Evolutionary conservation across 805 yeast genomes (phyloP), one percentile per base, ranked within the genome.

Genomic region (Metschnikowia baotianmanensis): DNA sequence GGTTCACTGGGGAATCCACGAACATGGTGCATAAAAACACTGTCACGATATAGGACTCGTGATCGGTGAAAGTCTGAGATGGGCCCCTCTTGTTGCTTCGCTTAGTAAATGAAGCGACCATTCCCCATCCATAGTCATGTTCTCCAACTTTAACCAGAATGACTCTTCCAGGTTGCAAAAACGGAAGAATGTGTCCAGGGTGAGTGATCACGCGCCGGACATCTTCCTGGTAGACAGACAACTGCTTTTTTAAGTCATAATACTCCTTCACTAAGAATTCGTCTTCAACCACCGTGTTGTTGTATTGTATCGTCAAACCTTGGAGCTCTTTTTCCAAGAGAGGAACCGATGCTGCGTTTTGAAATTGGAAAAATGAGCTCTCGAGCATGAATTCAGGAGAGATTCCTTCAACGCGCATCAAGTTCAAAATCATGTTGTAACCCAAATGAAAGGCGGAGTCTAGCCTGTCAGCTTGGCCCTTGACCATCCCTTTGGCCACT

Each of bases 401-500:
- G 40, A 93, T 87, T 45, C 99, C 99, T 66, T 93, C 99, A 12
- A 93, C 99, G 59, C 99, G 80, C 84, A 93, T 80, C 62, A 93
- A 73, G 62, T 93, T 93, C 63, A 93, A 76, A 56, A 90, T 87
- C 99, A 93, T 93, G 61, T 93, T 93, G 65, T 93, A 93, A 18
- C 98, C 97, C 47, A 93, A 70, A 61, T 93, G 99, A 76, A 93
- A 93, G 0, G 99, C 98, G 16, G 98, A 91, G 58, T 93, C 98
- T 43, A 93, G 75, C 52, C 99, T 75, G 66, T 93, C 99, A 23
- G 99, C 97, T 58, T 89, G 96, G 59, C 99, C 99, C 63, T 91
- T 91, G 17, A 93, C 99, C 99, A 93, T 93, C 1, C 98, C 97
- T 61, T 93, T 93, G 16, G 99, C 99, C 31, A 93, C 96, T 55